Evolutionary conservation across 306 rosid species (phyloP).

Genomic region (Cercis canadensis): DNA sequence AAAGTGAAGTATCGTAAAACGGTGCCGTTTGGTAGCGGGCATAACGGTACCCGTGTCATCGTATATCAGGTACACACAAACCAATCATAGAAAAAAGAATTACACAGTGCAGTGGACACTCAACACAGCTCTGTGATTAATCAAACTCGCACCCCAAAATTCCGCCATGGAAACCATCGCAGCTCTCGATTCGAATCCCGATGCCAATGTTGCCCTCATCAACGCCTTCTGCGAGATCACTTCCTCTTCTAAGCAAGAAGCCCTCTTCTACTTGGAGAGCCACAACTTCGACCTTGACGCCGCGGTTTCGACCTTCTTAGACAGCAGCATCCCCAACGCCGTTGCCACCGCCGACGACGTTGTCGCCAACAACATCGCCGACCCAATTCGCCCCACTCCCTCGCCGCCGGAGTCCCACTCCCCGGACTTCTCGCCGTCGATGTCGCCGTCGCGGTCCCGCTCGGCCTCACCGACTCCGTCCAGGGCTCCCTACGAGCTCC

Average conservation of each 20-base stretch:
- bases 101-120: too few relatives aligned
- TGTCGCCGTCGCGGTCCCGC: constrained; percentile 23
- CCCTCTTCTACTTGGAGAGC: constrained; percentile 78
- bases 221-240: constrained; percentile 85
- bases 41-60: too few relatives aligned
- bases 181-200: constrained; percentile 46
- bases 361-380: constrained; percentile 12
- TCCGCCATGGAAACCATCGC: constrained; percentile 42
- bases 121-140: too few relatives aligned
- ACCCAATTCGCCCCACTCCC: constrained; percentile 7
- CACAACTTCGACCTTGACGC: constrained; percentile 91
- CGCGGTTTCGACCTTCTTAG: constrained; percentile 84
- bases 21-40: too few relatives aligned
- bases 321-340: constrained; percentile 35
- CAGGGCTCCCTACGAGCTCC: constrained; percentile 72
- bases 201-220: constrained; percentile 39
- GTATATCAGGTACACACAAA: too few relatives aligned
- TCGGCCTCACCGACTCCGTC: constrained; percentile 49
- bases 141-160: too few relatives aligned
- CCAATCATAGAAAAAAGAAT: too few relatives aligned
- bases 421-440: constrained; percentile 44
- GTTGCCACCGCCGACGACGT: not conserved
- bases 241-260: constrained; percentile 72
- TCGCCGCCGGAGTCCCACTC: constrained; percentile 53
- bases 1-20: too few relatives aligned